Base-by-base conservation (phyloP, 352 stramenopile genomes). In the Paralagenidium karlingii region DNA sequence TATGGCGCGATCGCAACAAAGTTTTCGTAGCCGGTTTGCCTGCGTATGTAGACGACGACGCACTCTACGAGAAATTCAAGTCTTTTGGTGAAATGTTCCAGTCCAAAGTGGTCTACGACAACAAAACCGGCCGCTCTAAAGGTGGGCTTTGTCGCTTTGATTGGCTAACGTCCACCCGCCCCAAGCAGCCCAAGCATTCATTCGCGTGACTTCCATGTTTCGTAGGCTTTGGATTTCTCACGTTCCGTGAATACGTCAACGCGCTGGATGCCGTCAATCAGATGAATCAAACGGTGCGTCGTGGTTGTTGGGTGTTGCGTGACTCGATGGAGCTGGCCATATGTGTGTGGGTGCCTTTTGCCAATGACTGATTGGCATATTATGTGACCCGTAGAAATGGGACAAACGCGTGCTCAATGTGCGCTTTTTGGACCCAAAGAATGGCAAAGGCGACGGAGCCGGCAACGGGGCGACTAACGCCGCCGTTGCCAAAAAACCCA, bases 1-100 rank as follows among this genome's bases (percentile, higher is more conserved):
- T 90, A 21, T 90, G 77, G 77, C 77, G 77, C 38, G 77, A 90
- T 54, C 77, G 77, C 53, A 90, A 86, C 59, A 90, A 90, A 60
- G 68, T 90, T 38, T 86, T 90, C 49, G 74, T 90, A 31, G 77
- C 73, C 9, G 77, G 77, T 1, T 50, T 90, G 24, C 77, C 77
- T 7, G 21, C 53, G 16, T 43, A 76, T 25, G 70, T 56, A 25
- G 70, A 87, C 44, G 77, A 90, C 31, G 49, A 66, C 38, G 67
- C 67, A 40, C 55, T 90, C 28, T 74, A 69, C 45, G 56, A 63
- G 2, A 86, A 87, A 49, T 90, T 87, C 51, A 58, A 70, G 22
- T 13, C 48, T 8, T 87, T 83, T 34, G 77, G 77, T 20, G 68
- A 82, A 41, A 90, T 90, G 77, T 77, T 85, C 52, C 77, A 90